Evolutionary conservation across 2,329 filamentous ascomycete genomes (phyloP), one percentile per base, ranked within the genome.

Genomic region (Colletotrichum tabaci): DNA sequence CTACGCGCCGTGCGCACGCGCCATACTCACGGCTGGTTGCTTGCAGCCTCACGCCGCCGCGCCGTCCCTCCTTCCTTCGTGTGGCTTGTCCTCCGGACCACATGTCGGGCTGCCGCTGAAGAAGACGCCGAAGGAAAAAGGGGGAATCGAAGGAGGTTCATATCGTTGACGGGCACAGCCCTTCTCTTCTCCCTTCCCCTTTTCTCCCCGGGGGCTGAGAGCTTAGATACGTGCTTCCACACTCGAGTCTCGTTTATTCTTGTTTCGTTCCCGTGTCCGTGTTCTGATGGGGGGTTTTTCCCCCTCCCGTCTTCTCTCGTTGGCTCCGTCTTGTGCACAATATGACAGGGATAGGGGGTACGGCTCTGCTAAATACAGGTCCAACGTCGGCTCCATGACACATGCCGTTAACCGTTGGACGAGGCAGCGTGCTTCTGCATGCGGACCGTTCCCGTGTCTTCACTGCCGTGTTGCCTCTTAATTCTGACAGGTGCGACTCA

Each of bases 381-480:
- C 40, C 40, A 26, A 53, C 6, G 8, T 26, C 8, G 16, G 47
- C 58, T 18, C 64, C 53, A 46, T 16, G 38, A 35, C 18, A 60
- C 50, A 58, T 69, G 52, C 47, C 53, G 58, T 58, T 63, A 38
- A 18, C 64, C 50, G 64, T 69, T 44, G 35, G 57, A 50, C 44
- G 18, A 66, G 68, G 64, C 21, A 56, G 44, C 65, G 61, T 52
- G 52, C 65, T 26, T 58, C 40, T 53, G 57, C 63, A 66, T 55
- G 38, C 63, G 63, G 63, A 58, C 63, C 63, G 63, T 60, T 66
- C 63, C 63, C 63, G 47, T 61, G 62, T 61, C 30, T 42, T 38
- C 44, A 52, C 58, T 72, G 70, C 70, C 61, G 66, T 69, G 53
- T 49, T 53, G 61, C 66, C 21, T 69, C 23, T 56, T 3, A 49